Conservation (phyloP, 805 yeast species). For the Candida lessepsii region DNA sequence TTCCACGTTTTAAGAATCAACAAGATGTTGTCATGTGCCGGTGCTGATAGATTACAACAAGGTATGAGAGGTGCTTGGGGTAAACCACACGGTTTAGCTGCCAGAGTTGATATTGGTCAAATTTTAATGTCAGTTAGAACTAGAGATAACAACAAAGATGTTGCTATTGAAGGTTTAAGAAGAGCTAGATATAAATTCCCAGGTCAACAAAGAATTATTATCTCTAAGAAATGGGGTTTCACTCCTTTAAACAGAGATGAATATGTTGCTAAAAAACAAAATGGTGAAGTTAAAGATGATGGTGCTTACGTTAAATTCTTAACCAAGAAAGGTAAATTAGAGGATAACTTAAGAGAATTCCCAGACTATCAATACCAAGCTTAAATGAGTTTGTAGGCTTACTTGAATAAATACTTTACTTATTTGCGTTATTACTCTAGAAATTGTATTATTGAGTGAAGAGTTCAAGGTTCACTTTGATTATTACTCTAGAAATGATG, state of each 20-base stretch:
- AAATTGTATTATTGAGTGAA: conserved; percentile 12
- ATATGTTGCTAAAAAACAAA: conserved; percentile 89
- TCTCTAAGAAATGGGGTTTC: conserved; percentile 99
- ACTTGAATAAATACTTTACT: conserved; percentile 11
- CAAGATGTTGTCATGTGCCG: conserved; percentile 99
- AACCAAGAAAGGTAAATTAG: conserved; percentile 93
- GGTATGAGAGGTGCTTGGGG: conserved; percentile 99
- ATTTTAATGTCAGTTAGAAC: conserved; percentile 97
- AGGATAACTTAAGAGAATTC: conserved; percentile 87
- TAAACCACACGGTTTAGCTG: conserved; percentile 99
- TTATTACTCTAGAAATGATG: no score
- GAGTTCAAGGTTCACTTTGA: no score
- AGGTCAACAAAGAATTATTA: conserved; percentile 99
- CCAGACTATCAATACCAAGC: conserved; percentile 74
- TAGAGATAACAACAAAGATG: conserved; percentile 96
- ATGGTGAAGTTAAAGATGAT: conserved; percentile 98
- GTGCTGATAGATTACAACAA: conserved; percentile 99
- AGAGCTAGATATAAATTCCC: conserved; percentile 99
- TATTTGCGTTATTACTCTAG: neutral
- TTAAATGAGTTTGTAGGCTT: conserved; percentile 13
- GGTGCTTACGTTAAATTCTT: conserved; percentile 99
- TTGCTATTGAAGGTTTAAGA: conserved; percentile 98
- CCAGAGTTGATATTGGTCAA: conserved; percentile 99
- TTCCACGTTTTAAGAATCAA: conserved; percentile 99
- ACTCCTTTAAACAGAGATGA: conserved; percentile 98